Evolutionary conservation across 306 rosid species (phyloP).

Genomic region (Styphnolobium japonicum): DNA sequence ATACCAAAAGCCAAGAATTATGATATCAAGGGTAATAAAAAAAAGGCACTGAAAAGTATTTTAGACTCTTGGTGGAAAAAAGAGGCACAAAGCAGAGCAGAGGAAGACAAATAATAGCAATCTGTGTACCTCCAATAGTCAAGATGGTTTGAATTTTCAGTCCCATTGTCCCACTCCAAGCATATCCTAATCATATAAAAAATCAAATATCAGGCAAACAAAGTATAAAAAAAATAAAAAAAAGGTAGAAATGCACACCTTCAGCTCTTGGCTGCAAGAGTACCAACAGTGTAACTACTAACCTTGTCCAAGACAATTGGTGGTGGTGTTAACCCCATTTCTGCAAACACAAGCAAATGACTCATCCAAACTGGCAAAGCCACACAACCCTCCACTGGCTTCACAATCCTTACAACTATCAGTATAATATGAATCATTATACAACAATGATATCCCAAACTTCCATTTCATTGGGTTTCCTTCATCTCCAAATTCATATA

Average conservation of each 20-base stretch:
- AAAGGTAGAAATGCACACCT: background rate
- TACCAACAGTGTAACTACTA: background rate
- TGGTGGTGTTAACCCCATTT: constrained; percentile 39
- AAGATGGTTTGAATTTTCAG: constrained; percentile 31
- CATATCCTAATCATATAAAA: constrained; percentile 34
- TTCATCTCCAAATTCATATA: constrained; percentile 54
- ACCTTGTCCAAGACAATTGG: constrained; percentile 47
- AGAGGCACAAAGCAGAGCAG: background rate
- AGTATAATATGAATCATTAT: constrained; percentile 42
- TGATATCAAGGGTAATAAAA: background rate
- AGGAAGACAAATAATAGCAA: background rate
- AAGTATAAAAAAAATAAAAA: background rate
- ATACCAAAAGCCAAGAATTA: background rate
- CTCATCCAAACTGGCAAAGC: constrained; percentile 41
- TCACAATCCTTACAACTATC: constrained; percentile 45
- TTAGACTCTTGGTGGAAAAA: background rate
- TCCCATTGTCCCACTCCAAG: constrained; percentile 44
- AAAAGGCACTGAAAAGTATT: background rate
- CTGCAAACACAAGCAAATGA: constrained; percentile 48
- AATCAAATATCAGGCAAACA: background rate
- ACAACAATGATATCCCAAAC: constrained; percentile 46
- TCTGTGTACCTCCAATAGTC: constrained; percentile 43
- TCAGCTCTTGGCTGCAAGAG: background rate
- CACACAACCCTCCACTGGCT: constrained; percentile 47
- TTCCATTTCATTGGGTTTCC: constrained; percentile 58